Conservation (phyloP, 2,329 filamentous ascomycete species). For the Elsinoe perseae region DNA sequence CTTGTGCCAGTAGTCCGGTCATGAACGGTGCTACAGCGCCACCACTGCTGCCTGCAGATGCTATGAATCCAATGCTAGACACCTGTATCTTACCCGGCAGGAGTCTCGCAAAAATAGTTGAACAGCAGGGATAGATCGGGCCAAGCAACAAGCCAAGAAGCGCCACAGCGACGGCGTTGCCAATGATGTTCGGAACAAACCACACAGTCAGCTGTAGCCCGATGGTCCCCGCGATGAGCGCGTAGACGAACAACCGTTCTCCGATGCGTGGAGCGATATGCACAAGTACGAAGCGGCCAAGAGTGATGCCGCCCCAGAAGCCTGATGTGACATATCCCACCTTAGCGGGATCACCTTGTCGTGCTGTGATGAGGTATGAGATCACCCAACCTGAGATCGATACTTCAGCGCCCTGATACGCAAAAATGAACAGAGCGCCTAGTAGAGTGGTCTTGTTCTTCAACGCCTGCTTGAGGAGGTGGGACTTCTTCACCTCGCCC, state of each 20-base stretch:
- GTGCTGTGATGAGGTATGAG: slow-evolving; percentile 68
- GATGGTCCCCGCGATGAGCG: slow-evolving; percentile 53
- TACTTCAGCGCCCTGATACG: slow-evolving; percentile 79
- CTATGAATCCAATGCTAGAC: slow-evolving; percentile 59
- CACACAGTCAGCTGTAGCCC: slow-evolving; percentile 70
- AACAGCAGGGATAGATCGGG: slow-evolving; percentile 69
- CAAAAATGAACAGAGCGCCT: slow-evolving; percentile 74
- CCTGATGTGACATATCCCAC: slow-evolving; percentile 74
- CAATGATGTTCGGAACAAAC: slow-evolving; percentile 66
- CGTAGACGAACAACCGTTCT: slow-evolving; percentile 61
- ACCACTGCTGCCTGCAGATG: slow-evolving; percentile 60
- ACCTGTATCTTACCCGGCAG: slow-evolving; percentile 55
- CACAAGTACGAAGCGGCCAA: slow-evolving; percentile 58
- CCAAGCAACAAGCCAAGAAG: slow-evolving; percentile 69
- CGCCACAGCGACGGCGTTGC: slow-evolving; percentile 41
- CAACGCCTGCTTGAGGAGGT: slow-evolving; percentile 44
- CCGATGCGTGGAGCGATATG: slow-evolving; percentile 59
- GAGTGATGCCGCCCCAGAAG: slow-evolving; percentile 49
- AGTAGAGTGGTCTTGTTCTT: slow-evolving; percentile 56
- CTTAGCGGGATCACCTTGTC: slow-evolving; percentile 58
- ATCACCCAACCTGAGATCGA: slow-evolving; percentile 81
- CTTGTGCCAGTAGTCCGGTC: slow-evolving; percentile 57
- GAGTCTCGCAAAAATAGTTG: slow-evolving; percentile 54
- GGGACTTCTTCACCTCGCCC: slow-evolving; percentile 36
- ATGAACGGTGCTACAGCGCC: slow-evolving; percentile 60